Evolutionary conservation across 768 basidiomycete genomes (phyloP), one percentile per base, ranked within the genome.

Genomic region (Asterophora lycoperdoides): DNA sequence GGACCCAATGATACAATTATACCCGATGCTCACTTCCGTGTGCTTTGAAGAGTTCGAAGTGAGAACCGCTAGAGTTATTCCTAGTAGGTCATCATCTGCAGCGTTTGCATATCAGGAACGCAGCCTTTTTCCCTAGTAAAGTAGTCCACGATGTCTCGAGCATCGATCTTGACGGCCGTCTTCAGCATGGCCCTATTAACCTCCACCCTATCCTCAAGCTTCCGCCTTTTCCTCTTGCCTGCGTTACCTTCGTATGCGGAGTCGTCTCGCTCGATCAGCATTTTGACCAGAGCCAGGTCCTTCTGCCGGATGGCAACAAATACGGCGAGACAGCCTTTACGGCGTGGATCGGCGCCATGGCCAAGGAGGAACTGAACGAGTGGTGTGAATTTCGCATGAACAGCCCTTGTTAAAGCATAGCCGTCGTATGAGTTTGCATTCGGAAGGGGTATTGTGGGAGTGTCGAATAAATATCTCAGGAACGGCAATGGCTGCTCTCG

Each of bases 381-480:
- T 3, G 83, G 81, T 1, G 74, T 46, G 53, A 84, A 84, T 17
- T 71, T 70, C 0, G 78, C 81, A 32, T 83, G 73, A 1, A 92
- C 88, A 1, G 93, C 91, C 55, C 79, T 83, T 13, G 81, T 82
- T 34, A 96, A 79, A 0, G 86, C 84, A 60, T 93, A 96, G 1
- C 93, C 94, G 2, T 78, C 73, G 63, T 89, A 74, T 7, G 87
- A 79, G 63, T 94, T 80, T 10, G 75, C 60, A 26, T 83, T 69
- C 1, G 81, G 77, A 1, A 57, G 48, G 17, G 74, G 57, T 14
- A 75, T 60, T 7, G 60, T 65, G 5, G 76, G 68, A 8, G 61
- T 62, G 18, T 60, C 51, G 57, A 77, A 82, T 14, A 90, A 68
- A 56, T 78, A 78, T 35, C 70, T 76, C 4, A 91, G 74, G 44